Percentiles rank a stretch among this genome's conserved stretches.
These are phyloP conservation scores for Maudiozyma bulderi DNA, from an alignment of 805 yeast genomes.

Conservation along the genomic window DNA sequence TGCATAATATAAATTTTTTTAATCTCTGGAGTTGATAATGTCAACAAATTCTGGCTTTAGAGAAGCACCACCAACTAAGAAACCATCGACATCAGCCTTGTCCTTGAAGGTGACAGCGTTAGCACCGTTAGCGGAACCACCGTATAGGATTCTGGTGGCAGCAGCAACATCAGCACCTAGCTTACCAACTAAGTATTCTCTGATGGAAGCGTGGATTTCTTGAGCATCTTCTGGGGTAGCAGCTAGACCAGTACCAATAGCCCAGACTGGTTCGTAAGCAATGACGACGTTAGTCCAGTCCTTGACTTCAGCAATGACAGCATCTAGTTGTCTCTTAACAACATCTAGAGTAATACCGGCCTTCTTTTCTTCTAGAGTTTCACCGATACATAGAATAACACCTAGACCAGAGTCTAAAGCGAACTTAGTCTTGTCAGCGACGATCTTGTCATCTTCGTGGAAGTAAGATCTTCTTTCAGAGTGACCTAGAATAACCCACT, in stretches of 20 bases:
- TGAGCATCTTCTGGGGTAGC: slow-evolving; percentile 98
- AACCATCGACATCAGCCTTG: slow-evolving; percentile 92
- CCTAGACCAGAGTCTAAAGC: slow-evolving; percentile 83
- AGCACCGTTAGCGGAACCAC: slow-evolving; percentile 96
- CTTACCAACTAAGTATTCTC: slow-evolving; percentile 68
- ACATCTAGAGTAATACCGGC: slow-evolving; percentile 78
- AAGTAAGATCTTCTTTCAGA: slow-evolving; percentile 95
- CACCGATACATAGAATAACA: slow-evolving; percentile 96
- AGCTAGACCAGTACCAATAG: slow-evolving; percentile 98
- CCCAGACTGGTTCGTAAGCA: slow-evolving; percentile 99
- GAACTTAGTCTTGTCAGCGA: slow-evolving; percentile 90
- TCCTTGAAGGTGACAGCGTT: slow-evolving; percentile 85
- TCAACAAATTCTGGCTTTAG: slow-evolving; percentile 96
- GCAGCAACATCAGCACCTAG: slow-evolving; percentile 74
- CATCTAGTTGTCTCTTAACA: slow-evolving; percentile 80
- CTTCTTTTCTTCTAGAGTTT: slow-evolving; percentile 91
- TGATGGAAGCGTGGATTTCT: slow-evolving; percentile 81
- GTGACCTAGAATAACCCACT: slow-evolving; percentile 95
- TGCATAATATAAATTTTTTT: slow-evolving; percentile 12
- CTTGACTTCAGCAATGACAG: slow-evolving; percentile 66
- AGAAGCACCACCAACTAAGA: slow-evolving; percentile 99
- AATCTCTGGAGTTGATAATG: slow-evolving; percentile 85
- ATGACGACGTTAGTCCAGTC: slow-evolving; percentile 91
- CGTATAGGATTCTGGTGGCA: slow-evolving; percentile 83
- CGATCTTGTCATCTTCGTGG: slow-evolving; percentile 80